Percentiles rank a stretch among this genome's conserved stretches.
Evolutionary conservation across 164 flowering plant genomes (phyloP).

Genomic region (Euptelea pleiosperma): DNA sequence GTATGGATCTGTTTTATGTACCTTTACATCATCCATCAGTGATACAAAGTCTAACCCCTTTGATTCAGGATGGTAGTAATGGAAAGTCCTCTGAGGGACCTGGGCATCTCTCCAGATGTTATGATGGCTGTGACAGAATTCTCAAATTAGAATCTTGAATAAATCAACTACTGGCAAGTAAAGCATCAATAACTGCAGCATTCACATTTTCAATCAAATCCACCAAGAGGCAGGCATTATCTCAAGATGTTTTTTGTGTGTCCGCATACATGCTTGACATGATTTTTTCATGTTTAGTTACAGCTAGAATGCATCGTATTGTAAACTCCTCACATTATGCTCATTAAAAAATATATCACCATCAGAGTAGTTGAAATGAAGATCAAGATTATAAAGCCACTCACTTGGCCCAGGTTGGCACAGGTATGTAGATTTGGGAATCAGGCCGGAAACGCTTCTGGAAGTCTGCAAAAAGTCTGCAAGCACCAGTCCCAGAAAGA

Average conservation of each 20-base stretch:
- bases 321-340: background rate
- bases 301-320: background rate
- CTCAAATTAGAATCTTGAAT: conserved; percentile 11
- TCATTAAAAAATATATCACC: background rate
- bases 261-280: no score
- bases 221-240: no score
- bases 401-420: conserved; percentile 97
- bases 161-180: conserved; percentile 2
- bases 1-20: conserved; percentile 12
- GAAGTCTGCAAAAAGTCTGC: conserved; percentile 92
- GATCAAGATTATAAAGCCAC: conserved; percentile 14
- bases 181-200: background rate
- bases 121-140: conserved; percentile 60
- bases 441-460: conserved; percentile 90
- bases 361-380: background rate
- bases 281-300: no score
- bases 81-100: conserved; percentile 75
- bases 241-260: no score
- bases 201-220: background rate
- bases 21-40: conserved; percentile 88
- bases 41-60: conserved; percentile 79
- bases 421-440: conserved; percentile 88
- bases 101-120: conserved; percentile 98
- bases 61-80: conserved; percentile 82
- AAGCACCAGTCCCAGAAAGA: conserved; percentile 97